These are phyloP conservation scores for Alternaria rosae DNA, from an alignment of 2,329 filamentous ascomycete genomes.

Conservation along the genomic window DNA sequence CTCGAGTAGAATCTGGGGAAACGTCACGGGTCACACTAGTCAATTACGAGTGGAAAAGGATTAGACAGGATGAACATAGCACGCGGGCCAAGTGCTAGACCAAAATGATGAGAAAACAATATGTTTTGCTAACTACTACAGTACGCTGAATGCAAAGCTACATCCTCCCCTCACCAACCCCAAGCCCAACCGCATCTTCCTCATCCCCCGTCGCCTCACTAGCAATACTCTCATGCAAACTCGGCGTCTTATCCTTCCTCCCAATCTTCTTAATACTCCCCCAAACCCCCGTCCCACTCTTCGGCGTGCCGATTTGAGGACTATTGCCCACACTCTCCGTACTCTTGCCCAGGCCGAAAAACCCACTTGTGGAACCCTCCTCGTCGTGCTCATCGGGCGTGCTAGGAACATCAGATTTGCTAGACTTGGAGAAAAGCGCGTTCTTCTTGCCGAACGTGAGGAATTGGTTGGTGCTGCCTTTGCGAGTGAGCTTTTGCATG, in stretches of 20 bases:
- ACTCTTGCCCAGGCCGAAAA: conserved; percentile 34
- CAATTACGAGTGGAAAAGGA: background rate
- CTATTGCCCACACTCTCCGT: conserved; percentile 44
- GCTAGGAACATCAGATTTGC: conserved; percentile 38
- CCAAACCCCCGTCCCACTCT: conserved; percentile 52
- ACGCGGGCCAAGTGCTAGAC: too few relatives aligned
- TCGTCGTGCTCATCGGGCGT: conserved; percentile 53
- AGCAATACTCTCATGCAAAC: conserved; percentile 56
- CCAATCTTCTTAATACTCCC: conserved; percentile 55
- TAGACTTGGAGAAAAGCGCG: conserved; percentile 41
- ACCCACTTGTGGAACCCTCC: conserved; percentile 27
- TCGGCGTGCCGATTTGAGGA: conserved; percentile 47
- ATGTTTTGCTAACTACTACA: background rate
- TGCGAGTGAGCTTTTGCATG: conserved; percentile 60
- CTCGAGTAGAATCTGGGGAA: conserved; percentile 16
- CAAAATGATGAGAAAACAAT: background rate
- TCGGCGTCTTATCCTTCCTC: conserved; percentile 55
- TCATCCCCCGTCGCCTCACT: conserved; percentile 51
- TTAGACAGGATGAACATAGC: too few relatives aligned
- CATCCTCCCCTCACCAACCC: background rate
- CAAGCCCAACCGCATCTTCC: conserved; percentile 28
- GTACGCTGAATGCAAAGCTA: background rate
- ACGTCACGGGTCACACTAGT: conserved; percentile 4
- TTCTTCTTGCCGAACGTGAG: conserved; percentile 51
- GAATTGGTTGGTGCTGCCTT: conserved; percentile 57